phyloP scores from a whole-genome alignment of 2,329 filamentous ascomycete genomes.

The Tolypocladium nubicola region DNA sequence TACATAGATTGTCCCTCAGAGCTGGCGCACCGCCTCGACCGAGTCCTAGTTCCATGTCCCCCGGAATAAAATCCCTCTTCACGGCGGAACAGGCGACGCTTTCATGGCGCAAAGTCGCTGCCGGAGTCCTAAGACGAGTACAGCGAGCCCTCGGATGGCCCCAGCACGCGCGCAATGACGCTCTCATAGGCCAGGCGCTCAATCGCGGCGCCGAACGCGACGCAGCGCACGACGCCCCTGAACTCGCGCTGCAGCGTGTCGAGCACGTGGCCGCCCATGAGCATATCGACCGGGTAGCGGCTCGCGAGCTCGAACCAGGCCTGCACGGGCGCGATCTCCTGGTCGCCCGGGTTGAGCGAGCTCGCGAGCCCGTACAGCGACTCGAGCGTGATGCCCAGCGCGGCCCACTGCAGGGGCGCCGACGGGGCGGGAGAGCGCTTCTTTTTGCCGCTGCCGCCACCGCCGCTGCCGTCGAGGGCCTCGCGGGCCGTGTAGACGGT shows the following conservation, averaged over 20 bases:
- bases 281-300: slow-evolving; percentile 25
- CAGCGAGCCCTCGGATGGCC: slow-evolving; percentile 5
- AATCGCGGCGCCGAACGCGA: slow-evolving; percentile 37
- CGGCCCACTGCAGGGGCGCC: slow-evolving; percentile 23
- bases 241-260: slow-evolving; percentile 30
- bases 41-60: too few relatives aligned
- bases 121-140: neutral
- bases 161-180: slow-evolving; percentile 28
- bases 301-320: slow-evolving; percentile 42
- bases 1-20: neutral
- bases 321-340: slow-evolving; percentile 40
- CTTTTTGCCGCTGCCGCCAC: neutral
- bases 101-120: too few relatives aligned
- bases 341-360: slow-evolving; percentile 28
- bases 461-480: neutral
- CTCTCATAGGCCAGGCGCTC: slow-evolving; percentile 35
- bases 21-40: neutral
- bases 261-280: slow-evolving; percentile 24
- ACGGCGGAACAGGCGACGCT: neutral
- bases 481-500: slow-evolving; percentile 18
- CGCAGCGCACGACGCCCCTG: slow-evolving; percentile 31
- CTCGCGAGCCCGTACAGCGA: slow-evolving; percentile 33
- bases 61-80: too few relatives aligned
- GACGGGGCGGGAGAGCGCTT: slow-evolving; percentile 8
- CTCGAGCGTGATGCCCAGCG: slow-evolving; percentile 28